Evolutionary conservation across 176 grass and related monocot species (phyloP).

Genomic region (Saccharum spontaneum): DNA sequence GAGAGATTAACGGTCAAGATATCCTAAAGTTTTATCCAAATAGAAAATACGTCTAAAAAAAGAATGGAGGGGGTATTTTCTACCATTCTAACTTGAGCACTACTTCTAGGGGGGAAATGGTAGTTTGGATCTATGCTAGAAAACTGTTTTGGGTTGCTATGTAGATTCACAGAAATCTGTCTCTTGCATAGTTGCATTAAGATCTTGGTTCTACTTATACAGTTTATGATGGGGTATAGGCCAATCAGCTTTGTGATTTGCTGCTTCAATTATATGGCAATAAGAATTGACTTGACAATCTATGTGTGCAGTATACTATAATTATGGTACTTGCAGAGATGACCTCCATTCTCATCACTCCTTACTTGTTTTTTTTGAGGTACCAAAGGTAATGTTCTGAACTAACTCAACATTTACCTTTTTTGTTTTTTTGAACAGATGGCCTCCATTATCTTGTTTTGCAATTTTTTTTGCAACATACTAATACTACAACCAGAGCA

Average conservation of each 20-base stretch:
- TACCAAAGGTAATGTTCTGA: conserved; percentile 81
- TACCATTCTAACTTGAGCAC: neutral
- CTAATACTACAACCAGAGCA: too few species aligned
- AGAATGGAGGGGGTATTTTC: neutral
- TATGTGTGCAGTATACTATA: conserved; percentile 79
- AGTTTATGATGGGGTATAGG: neutral
- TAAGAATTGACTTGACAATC: conserved; percentile 19
- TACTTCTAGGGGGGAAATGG: neutral
- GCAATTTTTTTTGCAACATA: too few species aligned
- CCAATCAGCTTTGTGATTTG: neutral
- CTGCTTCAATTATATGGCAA: conserved; percentile 8
- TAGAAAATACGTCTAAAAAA: neutral
- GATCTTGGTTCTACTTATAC: neutral
- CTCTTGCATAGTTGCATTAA: conserved; percentile 8
- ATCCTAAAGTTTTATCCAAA: neutral
- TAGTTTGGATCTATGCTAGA: conserved; percentile 7
- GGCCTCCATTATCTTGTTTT: too few species aligned
- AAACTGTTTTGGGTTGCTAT: conserved; percentile 12
- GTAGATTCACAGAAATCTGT: conserved; percentile 21
- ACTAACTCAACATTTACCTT: neutral
- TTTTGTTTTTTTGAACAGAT: too few species aligned
- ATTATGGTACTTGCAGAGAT: conserved; percentile 98
- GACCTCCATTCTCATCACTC: conserved; percentile 88
- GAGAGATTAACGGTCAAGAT: neutral
- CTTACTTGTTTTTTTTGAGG: conserved; percentile 86